Percentiles rank a stretch among this genome's conserved stretches.
phyloP scores from a whole-genome alignment of 2,329 filamentous ascomycete genomes.

The Alternaria gansuensis region DNA sequence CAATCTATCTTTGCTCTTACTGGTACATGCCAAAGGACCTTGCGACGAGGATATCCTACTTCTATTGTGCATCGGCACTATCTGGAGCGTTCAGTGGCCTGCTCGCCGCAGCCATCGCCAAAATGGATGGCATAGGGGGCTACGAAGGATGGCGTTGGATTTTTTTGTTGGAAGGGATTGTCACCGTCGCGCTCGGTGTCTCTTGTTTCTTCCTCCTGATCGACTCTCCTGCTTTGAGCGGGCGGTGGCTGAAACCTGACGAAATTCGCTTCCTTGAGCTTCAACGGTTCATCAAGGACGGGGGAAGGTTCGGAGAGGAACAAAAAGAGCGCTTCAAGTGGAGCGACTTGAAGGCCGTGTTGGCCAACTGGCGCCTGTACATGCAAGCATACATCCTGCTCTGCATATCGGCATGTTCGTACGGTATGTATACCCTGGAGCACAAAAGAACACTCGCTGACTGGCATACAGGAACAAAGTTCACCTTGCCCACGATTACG shows the following conservation, averaged over 20 bases:
- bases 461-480: constrained; percentile 5
- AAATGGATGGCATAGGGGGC: constrained; percentile 53
- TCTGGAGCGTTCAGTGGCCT: constrained; percentile 56
- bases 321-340: constrained; percentile 31
- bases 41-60: constrained; percentile 46
- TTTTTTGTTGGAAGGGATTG: constrained; percentile 55
- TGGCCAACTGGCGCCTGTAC: constrained; percentile 42
- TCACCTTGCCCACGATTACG: constrained; percentile 36
- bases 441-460: not conserved
- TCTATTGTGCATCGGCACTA: constrained; percentile 52
- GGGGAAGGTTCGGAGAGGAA: constrained; percentile 30
- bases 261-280: constrained; percentile 37
- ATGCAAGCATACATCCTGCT: constrained; percentile 44
- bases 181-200: constrained; percentile 40
- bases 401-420: constrained; percentile 38
- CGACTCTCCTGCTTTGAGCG: constrained; percentile 34
- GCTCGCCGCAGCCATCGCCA: constrained; percentile 51
- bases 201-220: constrained; percentile 41
- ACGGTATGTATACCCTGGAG: constrained; percentile 25
- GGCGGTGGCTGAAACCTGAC: constrained; percentile 33
- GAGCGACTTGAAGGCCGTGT: constrained; percentile 39
- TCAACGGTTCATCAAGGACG: constrained; percentile 37
- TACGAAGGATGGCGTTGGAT: constrained; percentile 57
- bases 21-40: constrained; percentile 52
- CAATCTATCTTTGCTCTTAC: constrained; percentile 44